Conservation (phyloP, 129 eudicot species). For the Helianthus tuberosus region DNA sequence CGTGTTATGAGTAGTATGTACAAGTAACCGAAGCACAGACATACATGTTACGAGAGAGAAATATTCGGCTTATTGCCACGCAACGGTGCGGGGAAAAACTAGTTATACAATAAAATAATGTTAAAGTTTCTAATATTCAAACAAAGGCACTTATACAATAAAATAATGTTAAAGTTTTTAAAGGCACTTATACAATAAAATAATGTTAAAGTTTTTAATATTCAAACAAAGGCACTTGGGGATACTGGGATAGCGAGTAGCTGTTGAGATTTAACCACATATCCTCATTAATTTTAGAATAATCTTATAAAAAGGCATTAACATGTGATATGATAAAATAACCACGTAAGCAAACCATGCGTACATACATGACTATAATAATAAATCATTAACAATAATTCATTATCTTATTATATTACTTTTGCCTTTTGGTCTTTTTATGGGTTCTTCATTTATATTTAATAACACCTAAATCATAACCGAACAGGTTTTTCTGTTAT, state of each 20-base stretch:
- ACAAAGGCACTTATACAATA: neutral
- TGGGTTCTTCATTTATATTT: conserved; percentile 15
- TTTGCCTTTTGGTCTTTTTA: conserved; percentile 19
- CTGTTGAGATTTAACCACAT: neutral
- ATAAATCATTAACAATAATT: neutral
- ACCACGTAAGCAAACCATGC: conserved; percentile 12
- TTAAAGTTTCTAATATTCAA: neutral
- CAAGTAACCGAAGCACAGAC: too few relatives aligned
- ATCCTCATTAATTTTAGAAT: neutral
- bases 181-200: too few relatives aligned
- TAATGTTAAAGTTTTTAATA: too few relatives aligned
- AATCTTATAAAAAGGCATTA: neutral
- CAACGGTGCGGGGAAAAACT: too few relatives aligned
- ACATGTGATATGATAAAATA: neutral
- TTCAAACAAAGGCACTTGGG: neutral
- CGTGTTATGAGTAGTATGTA: too few relatives aligned
- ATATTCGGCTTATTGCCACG: too few relatives aligned
- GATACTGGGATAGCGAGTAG: neutral
- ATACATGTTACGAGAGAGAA: too few relatives aligned
- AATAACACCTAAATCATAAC: neutral
- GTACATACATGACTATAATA: neutral
- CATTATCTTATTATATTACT: conserved; percentile 5
- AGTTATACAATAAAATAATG: too few relatives aligned
- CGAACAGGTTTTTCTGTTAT: neutral
- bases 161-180: too few relatives aligned